These are phyloP conservation scores for Dichotomocladium elegans DNA, from an alignment of 371 early-diverging fungal species.

Conservation along the genomic window DNA sequence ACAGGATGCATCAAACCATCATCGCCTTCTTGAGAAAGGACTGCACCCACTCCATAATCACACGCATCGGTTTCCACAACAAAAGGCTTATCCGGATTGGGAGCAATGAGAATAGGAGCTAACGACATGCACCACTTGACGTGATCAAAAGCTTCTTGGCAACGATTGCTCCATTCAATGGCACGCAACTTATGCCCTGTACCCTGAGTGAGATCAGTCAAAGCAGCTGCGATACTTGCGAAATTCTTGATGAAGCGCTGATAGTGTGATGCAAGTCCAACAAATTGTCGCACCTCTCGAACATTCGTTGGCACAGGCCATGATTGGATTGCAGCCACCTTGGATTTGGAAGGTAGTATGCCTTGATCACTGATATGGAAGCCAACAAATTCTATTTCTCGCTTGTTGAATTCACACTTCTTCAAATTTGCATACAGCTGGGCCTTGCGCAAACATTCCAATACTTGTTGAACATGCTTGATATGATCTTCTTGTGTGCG, in stretches of 20 bases:
- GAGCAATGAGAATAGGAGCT: slow-evolving; percentile 10
- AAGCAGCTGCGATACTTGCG: background rate
- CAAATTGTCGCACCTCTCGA: slow-evolving; percentile 30
- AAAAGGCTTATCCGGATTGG: slow-evolving; percentile 16
- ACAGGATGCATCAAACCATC: slow-evolving; percentile 1
- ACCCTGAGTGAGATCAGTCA: background rate
- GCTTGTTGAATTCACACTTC: slow-evolving; percentile 47
- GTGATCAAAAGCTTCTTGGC: slow-evolving; percentile 4
- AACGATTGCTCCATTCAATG: slow-evolving; percentile 1
- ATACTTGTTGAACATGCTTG: slow-evolving; percentile 19
- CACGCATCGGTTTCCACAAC: slow-evolving; percentile 32
- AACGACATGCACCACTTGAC: background rate
- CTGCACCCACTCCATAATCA: slow-evolving; percentile 24
- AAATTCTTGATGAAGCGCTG: background rate
- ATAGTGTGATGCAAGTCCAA: slow-evolving; percentile 27
- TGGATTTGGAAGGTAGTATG: slow-evolving; percentile 17
- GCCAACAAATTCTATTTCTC: slow-evolving; percentile 38
- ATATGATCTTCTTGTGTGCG: background rate
- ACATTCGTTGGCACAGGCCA: slow-evolving; percentile 36
- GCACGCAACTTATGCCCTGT: slow-evolving; percentile 1
- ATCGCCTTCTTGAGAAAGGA: slow-evolving; percentile 15
- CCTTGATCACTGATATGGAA: slow-evolving; percentile 25
- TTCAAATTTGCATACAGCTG: slow-evolving; percentile 30
- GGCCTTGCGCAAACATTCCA: slow-evolving; percentile 26
- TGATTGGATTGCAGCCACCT: slow-evolving; percentile 24